Conservation (phyloP, 495 filamentous ascomycete genomes). For the Hyaloscypha variabilis region DNA sequence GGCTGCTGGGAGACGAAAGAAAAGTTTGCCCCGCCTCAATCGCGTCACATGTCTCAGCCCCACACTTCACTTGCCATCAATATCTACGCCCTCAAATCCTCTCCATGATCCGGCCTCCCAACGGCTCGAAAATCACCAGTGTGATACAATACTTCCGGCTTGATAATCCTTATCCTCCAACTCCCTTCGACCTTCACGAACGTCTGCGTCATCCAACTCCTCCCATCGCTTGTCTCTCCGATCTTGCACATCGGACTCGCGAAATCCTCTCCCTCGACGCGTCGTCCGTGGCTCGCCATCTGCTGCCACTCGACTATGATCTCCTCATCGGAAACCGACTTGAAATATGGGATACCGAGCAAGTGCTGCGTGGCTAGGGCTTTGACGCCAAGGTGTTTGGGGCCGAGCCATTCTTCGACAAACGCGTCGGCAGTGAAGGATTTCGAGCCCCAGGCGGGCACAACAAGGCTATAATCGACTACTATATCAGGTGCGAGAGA, state of each 20-base stretch:
- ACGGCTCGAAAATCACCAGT: constrained; percentile 31
- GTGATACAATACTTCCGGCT: constrained; percentile 29
- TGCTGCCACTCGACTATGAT: constrained; percentile 37
- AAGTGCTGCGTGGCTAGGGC: constrained; percentile 36
- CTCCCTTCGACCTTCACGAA: constrained; percentile 33
- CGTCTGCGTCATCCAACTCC: constrained; percentile 53
- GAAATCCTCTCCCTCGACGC: constrained; percentile 24
- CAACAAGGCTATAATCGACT: constrained; percentile 30
- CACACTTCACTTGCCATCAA: not conserved
- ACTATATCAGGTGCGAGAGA: constrained; percentile 29
- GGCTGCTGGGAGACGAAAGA: constrained; percentile 6
- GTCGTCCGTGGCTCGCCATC: constrained; percentile 31
- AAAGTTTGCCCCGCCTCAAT: not conserved
- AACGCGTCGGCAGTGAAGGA: constrained; percentile 27
- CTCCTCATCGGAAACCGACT: constrained; percentile 29
- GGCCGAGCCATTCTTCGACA: constrained; percentile 29
- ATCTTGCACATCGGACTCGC: constrained; percentile 55
- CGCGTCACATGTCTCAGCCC: not conserved
- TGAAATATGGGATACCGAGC: constrained; percentile 34
- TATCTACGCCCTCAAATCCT: constrained; percentile 4
- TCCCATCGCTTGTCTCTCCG: constrained; percentile 70
- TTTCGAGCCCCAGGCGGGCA: constrained; percentile 29
- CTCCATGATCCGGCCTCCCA: constrained; percentile 18
- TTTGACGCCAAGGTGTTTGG: constrained; percentile 31
- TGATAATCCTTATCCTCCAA: constrained; percentile 33